Evolutionary conservation across 495 filamentous ascomycete species (phyloP), one percentile per base, ranked within the genome.

Genomic region (Cetradonia linearis): DNA sequence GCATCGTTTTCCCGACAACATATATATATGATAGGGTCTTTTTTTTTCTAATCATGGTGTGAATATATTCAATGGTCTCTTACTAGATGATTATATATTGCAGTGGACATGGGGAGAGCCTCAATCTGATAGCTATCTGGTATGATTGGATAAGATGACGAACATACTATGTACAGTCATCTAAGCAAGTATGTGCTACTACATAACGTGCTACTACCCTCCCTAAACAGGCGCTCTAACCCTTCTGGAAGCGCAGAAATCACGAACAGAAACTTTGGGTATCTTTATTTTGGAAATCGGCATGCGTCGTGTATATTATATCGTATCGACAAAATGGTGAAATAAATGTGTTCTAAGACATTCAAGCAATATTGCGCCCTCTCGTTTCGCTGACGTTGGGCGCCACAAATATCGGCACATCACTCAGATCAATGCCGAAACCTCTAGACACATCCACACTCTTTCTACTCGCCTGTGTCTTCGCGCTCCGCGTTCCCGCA

Each of bases 341-440:
- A 56, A 37, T 23, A 28, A 42, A 54, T 36, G 34, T 33, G 50
- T 14, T 34, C 18, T 4, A 13, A 23, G n/a, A 36, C 20, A 23
- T n/a, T n/a, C n/a, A n/a, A 10, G 25, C 20, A 23, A 33, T 16
- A 18, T 34, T 54, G 20, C 8, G 27, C 27, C 49, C n/a, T 33
- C n/a, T 52, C 31, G 34, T 54, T 54, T 36, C 50, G 30, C 33
- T 11, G 50, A 34, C 18, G 28, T 54, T n/a, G 4, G 50, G 50
- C 50, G 50, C 50, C 50, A 65, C 60, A 59, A 74, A 73, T 5
- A 73, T 68, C 18, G 72, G 72, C 57, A 73, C 68, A 61, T 74
- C 71, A 53, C 73, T 75, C 61, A 73, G 67, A 60, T 73, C 74
- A 46, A 75, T 55, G 30, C 72, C 72, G 42, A 44, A 73, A 3